Evolutionary conservation across 163 green algal species (phyloP), one percentile per base, ranked within the genome.

Genomic region (Trebouxiophyceae sp.): DNA sequence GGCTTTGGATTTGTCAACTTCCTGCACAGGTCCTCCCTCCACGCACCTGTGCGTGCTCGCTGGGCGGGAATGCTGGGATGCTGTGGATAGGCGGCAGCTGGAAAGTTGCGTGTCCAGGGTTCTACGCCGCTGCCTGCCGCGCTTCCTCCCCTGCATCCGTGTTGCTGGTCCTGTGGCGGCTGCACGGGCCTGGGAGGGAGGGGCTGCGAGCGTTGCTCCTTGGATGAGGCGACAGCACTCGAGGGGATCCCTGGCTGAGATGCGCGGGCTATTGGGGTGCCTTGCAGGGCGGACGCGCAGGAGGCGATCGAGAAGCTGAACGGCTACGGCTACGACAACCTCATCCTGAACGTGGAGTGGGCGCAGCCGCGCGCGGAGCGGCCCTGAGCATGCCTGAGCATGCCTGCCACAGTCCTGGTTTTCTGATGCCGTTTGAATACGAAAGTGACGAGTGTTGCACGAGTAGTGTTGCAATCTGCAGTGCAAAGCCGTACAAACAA

Each of bases 1-100:
- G 93, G 93, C 54, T 98, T 98, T 83, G 93, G 89, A 0, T 99
- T 99, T 66, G 87, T 99, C 79, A 99, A 96, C 81, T 97, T 97
- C 64, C 75, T 90, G 54, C 83, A 91, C 82, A 90, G 75, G 84
- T 88, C 57, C 34, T 6, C 20, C 39, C 54, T 29, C 8, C 24
- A 29, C n/a, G 12, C 54, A 19, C n/a, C 54, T 29, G 57, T n/a
- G 12, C 28, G 54, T 60, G 54, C 22, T 60, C 8, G 54, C 23
- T 26, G n/a, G 16, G 54, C 8, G 54, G 54, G 54, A 29, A 20
- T 60, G 54, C 8, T 27, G 54, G 54, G 54, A 33, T 12, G 16
- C 45, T 54, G 20, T 20, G 45, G 45, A n/a, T 54, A 20, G 45
- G 16, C 45, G 16, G 20, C 45, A 54, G 45, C 45, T 54, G 45